phyloP scores from a whole-genome alignment of 108 stramenopile species.

The Bacterosira constricta region DNA sequence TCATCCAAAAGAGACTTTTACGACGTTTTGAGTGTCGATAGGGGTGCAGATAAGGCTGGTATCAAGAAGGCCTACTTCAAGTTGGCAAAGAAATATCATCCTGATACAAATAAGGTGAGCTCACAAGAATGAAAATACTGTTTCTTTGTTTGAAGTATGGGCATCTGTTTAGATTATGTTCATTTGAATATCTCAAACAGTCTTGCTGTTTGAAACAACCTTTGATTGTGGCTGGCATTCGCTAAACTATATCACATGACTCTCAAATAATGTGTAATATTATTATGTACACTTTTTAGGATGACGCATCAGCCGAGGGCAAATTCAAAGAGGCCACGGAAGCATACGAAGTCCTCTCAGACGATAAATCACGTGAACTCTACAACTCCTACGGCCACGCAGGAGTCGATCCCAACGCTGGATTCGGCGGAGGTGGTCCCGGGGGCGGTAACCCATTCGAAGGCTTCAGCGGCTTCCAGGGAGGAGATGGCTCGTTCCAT shows the following conservation, averaged over 20 bases:
- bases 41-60: slow-evolving; percentile 78
- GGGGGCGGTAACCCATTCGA: slow-evolving; percentile 70
- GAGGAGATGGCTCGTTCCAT: slow-evolving; percentile 80
- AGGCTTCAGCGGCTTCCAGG: slow-evolving; percentile 63
- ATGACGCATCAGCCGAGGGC: slow-evolving; percentile 66
- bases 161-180: background rate
- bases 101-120: slow-evolving; percentile 90
- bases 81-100: slow-evolving; percentile 96
- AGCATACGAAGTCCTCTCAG: slow-evolving; percentile 96
- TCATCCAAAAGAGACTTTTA: slow-evolving; percentile 91
- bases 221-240: no score
- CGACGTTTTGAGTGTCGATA: slow-evolving; percentile 87
- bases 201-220: no score
- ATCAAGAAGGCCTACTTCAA: slow-evolving; percentile 94
- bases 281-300: slow-evolving; percentile 43
- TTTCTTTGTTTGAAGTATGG: slow-evolving; percentile 20
- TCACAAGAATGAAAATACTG: no score
- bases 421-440: slow-evolving; percentile 58
- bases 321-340: slow-evolving; percentile 92
- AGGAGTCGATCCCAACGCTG: slow-evolving; percentile 86
- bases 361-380: slow-evolving; percentile 81
- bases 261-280: no score
- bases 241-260: no score
- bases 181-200: no score
- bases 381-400: slow-evolving; percentile 94